A percentile compares a stretch with the other conserved stretches of the same genome.
These are phyloP conservation scores for Saprolegnia diclina DNA, from an alignment of 352 stramenopile genomes.

Conservation along the genomic window DNA sequence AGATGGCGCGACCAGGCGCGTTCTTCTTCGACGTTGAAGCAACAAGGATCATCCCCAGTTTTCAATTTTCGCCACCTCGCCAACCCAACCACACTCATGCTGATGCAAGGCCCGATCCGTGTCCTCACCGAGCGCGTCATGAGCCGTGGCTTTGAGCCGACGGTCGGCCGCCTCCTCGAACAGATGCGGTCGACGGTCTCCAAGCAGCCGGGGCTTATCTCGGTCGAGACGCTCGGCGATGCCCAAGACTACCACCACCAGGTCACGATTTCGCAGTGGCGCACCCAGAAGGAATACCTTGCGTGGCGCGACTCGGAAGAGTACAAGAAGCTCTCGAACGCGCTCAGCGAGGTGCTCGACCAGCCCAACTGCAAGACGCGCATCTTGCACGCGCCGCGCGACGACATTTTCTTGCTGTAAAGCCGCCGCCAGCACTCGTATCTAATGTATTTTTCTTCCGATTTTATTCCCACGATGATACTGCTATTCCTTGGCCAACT, in stretches of 20 bases:
- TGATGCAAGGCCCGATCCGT: constrained; percentile 36
- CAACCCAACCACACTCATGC: too few relatives aligned
- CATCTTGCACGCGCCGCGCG: constrained; percentile 4
- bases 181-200: not conserved
- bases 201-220: constrained; percentile 8
- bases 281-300: constrained; percentile 5
- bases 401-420: constrained; percentile 21
- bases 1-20: too few relatives aligned
- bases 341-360: constrained; percentile 5
- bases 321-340: constrained; percentile 3
- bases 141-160: constrained; percentile 77
- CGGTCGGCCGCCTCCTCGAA: constrained; percentile 41
- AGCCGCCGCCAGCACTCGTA: not conserved
- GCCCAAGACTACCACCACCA: constrained; percentile 5
- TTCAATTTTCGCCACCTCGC: too few relatives aligned
- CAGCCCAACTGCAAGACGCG: not conserved
- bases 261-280: constrained; percentile 17
- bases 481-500: too few relatives aligned
- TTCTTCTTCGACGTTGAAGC: too few relatives aligned
- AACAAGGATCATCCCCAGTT: too few relatives aligned
- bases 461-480: too few relatives aligned
- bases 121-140: constrained; percentile 85
- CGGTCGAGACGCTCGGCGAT: constrained; percentile 11
- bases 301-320: not conserved
- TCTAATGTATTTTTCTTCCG: too few relatives aligned